phyloP scores from a whole-genome alignment of 768 basidiomycete genomes.

The Lactifluus piperatus region DNA sequence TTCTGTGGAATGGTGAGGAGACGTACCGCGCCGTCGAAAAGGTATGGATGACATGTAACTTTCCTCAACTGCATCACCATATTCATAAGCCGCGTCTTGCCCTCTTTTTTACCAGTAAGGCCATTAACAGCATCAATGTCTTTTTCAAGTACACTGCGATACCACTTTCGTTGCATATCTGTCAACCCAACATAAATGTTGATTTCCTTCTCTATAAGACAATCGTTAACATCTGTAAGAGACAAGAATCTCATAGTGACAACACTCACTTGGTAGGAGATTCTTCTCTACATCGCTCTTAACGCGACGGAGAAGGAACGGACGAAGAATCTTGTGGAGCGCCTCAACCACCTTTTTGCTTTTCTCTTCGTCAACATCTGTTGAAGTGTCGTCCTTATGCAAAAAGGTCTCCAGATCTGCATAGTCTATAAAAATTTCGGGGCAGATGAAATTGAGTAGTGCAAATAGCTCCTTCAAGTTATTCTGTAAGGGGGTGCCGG shows the following conservation, averaged over 20 bases:
- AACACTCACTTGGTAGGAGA: constrained; percentile 68
- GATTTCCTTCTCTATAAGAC: constrained; percentile 80
- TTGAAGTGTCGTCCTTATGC: constrained; percentile 70
- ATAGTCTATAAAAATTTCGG: constrained; percentile 90
- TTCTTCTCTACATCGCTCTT: constrained; percentile 97
- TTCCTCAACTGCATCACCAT: constrained; percentile 98
- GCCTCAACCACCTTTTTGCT: constrained; percentile 95
- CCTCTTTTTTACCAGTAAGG: constrained; percentile 94
- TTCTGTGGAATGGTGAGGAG: not conserved
- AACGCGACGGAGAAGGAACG: constrained; percentile 88
- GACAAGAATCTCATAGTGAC: not conserved
- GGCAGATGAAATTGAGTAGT: constrained; percentile 89
- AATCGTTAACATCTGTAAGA: constrained; percentile 2
- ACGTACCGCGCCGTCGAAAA: constrained; percentile 84
- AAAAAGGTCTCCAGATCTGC: constrained; percentile 90
- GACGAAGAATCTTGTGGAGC: constrained; percentile 91
- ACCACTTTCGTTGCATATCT: constrained; percentile 98
- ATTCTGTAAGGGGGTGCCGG: constrained; percentile 95
- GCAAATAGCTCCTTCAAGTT: constrained; percentile 94
- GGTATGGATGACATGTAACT: constrained; percentile 86
- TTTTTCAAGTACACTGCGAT: constrained; percentile 90
- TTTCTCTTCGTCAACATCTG: constrained; percentile 67
- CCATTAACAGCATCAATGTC: constrained; percentile 99
- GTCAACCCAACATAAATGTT: constrained; percentile 96
- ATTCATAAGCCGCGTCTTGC: constrained; percentile 95